Evolutionary conservation across 352 stramenopile genomes (phyloP), one percentile per base, ranked within the genome.

Genomic region (Globisporangium canariense): DNA sequence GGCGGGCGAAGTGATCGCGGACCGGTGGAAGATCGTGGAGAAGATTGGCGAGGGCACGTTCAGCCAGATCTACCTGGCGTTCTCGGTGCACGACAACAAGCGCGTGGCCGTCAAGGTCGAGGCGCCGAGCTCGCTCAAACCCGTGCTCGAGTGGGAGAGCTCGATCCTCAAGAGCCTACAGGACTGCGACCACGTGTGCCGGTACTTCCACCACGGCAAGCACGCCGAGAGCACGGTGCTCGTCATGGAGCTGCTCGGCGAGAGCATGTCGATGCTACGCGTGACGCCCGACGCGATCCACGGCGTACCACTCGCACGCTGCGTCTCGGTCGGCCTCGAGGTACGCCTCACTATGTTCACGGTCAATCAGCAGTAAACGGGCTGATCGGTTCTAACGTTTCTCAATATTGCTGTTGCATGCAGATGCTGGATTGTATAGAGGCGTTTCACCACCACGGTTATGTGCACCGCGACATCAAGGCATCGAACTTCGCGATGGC

Each of bases 21-120:
- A 91, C 47, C 83, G 82, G 52, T 96, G 88, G 88, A 90, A 89
- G 50, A 80, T 96, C 58, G 75, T 87, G 28, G 87, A 96, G 71
- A 96, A 96, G 69, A 96, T 96, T 45, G 87, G 87, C 64, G 87
- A 96, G 74, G 88, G 88, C 25, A 96, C 88, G 6, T 96, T 96
- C 62, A 96, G 88, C 58, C 86, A 96, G 70, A 96, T 96, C 59
- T 96, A 94, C 70, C 88, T 87, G 68, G 88, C 88, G 38, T 92
- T 89, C 46, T 86, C 82, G 49, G 69, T 94, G 34, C 81, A 92
- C 52, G 79, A 76, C 67, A 78, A 79, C 16, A 73, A 90, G 50
- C 85, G 84, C 69, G 86, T 96, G 50, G 88, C 88, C 1, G 83
- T 96, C 10, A 96, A 96, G 53, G 86, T 96, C 10, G 88, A 96